phyloP scores from a whole-genome alignment of 768 basidiomycete species.

The Multifurca ochricompacta region DNA sequence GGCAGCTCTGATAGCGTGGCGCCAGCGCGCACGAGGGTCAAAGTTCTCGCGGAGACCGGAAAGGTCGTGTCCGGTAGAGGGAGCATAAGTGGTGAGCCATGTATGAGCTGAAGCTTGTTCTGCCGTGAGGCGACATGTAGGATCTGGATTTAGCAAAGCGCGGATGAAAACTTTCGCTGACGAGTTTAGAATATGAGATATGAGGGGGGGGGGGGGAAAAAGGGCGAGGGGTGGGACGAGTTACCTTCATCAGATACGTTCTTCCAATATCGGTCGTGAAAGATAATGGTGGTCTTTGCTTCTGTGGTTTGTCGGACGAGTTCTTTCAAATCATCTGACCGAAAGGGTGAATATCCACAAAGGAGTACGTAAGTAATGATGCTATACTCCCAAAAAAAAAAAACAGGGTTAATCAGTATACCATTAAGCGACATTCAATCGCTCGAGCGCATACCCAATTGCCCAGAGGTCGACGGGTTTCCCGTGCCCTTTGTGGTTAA shows the following conservation, averaged over 20 bases:
- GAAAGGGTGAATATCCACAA: constrained; percentile 94
- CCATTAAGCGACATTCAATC: neutral
- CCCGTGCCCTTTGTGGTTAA: constrained; percentile 76
- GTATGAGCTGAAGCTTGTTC: constrained; percentile 58
- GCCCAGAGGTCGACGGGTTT: constrained; percentile 94
- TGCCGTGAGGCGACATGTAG: constrained; percentile 63
- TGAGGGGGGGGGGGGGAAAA: too few relatives aligned
- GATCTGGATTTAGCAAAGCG: constrained; percentile 62
- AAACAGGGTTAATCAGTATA: neutral
- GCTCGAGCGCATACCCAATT: constrained; percentile 63
- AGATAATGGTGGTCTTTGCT: constrained; percentile 78
- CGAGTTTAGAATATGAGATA: too few relatives aligned
- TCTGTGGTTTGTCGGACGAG: constrained; percentile 79
- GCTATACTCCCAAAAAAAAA: too few relatives aligned
- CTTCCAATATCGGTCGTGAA: constrained; percentile 93
- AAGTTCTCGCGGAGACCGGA: constrained; percentile 77
- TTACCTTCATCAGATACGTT: constrained; percentile 74
- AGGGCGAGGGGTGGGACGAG: too few relatives aligned
- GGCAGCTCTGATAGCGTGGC: constrained; percentile 53
- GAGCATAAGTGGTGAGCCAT: constrained; percentile 67
- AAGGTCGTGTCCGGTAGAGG: constrained; percentile 70
- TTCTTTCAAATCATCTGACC: constrained; percentile 67
- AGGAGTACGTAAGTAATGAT: constrained; percentile 93
- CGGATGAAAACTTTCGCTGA: constrained; percentile 84
- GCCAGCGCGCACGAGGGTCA: constrained; percentile 67